Conservation (phyloP, 2,329 filamentous ascomycete species). For the Aspergillus sp. region DNA sequence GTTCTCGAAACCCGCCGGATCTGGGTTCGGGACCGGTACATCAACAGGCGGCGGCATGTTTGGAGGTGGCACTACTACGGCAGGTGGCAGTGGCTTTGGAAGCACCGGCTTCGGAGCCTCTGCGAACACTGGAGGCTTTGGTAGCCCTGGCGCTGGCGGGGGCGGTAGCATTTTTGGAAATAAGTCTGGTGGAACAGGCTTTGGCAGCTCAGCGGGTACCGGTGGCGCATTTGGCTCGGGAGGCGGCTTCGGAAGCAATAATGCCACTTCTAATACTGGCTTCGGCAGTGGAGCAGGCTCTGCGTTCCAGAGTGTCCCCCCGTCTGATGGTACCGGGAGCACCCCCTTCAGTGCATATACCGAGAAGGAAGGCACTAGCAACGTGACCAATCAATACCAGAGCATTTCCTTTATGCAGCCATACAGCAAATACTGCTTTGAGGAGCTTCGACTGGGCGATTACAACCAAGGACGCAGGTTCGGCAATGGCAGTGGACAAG, state of each 20-base stretch:
- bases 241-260: constrained; percentile 27
- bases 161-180: constrained; percentile 26
- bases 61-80: constrained; percentile 23
- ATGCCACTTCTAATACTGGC: constrained; percentile 17
- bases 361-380: constrained; percentile 46
- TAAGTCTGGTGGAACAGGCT: constrained; percentile 16
- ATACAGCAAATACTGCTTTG: constrained; percentile 83
- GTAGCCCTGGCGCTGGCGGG: constrained; percentile 30
- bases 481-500: constrained; percentile 77
- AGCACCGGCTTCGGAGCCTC: constrained; percentile 22
- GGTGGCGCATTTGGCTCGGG: constrained; percentile 24
- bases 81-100: constrained; percentile 30
- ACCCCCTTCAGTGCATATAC: constrained; percentile 46
- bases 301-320: constrained; percentile 41
- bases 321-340: constrained; percentile 46
- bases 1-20: constrained; percentile 36
- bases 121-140: constrained; percentile 31
- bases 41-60: constrained; percentile 34
- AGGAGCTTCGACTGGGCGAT: constrained; percentile 76
- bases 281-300: constrained; percentile 43
- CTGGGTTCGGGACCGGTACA: constrained; percentile 34
- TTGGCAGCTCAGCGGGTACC: constrained; percentile 18
- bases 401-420: constrained; percentile 50
- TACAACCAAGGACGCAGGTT: constrained; percentile 83
- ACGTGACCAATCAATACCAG: constrained; percentile 46